Percentiles rank a stretch among this genome's conserved stretches.
phyloP scores from a whole-genome alignment of 2,329 filamentous ascomycete species.

The Boeremia lycopersici region DNA sequence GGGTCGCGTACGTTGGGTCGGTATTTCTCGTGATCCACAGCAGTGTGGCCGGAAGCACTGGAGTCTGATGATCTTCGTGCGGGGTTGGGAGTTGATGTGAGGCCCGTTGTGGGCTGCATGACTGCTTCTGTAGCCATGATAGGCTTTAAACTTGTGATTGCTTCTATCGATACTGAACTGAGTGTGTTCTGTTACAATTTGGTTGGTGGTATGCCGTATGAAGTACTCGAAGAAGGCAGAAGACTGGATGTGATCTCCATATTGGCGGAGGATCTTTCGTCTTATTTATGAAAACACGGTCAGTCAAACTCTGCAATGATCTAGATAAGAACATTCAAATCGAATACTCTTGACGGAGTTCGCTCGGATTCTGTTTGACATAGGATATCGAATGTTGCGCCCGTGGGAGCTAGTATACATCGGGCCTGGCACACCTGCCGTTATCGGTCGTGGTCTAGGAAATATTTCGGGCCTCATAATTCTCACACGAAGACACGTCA shows the following conservation, averaged over 20 bases:
- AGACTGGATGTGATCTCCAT: slow-evolving; percentile 6
- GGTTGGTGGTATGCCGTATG: not conserved
- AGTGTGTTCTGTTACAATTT: no score
- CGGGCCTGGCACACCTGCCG: not conserved
- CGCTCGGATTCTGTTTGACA: slow-evolving; percentile 15
- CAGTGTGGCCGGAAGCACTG: slow-evolving; percentile 23
- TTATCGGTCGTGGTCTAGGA: slow-evolving; percentile 2
- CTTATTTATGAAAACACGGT: slow-evolving; percentile 6
- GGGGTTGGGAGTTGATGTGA: slow-evolving; percentile 13
- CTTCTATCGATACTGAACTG: not conserved
- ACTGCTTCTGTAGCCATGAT: slow-evolving; percentile 27
- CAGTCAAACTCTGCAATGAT: slow-evolving; percentile 8
- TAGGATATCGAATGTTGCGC: slow-evolving; percentile 8
- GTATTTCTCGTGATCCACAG: slow-evolving; percentile 19
- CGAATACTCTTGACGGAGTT: slow-evolving; percentile 16
- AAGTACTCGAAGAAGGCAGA: slow-evolving; percentile 1
- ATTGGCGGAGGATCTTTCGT: not conserved
- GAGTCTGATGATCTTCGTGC: slow-evolving; percentile 13
- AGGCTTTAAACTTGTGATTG: not conserved
- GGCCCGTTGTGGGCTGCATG: slow-evolving; percentile 19
- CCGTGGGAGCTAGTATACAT: not conserved
- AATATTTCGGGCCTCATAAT: slow-evolving; percentile 2
- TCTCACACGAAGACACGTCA: no score
- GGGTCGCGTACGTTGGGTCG: slow-evolving; percentile 28
- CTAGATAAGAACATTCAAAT: slow-evolving; percentile 3